These are phyloP conservation scores for Gossypium davidsonii DNA, from an alignment of 441 rosid genomes.

Conservation along the genomic window DNA sequence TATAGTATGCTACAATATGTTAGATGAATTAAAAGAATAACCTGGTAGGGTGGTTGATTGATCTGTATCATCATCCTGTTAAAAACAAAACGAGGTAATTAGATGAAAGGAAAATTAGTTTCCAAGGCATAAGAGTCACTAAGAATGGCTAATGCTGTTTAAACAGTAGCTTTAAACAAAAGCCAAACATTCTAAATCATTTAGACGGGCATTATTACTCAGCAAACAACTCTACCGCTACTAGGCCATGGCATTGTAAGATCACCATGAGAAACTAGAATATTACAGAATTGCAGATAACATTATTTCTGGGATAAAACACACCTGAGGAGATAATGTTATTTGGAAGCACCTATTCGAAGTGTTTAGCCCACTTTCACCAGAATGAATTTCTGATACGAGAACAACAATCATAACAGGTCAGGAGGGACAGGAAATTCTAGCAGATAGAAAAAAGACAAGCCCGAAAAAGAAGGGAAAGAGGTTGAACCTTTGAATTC, in stretches of 20 bases:
- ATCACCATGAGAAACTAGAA: background rate
- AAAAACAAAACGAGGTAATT: constrained; percentile 11
- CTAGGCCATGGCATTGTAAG: background rate
- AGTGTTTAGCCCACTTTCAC: constrained; percentile 87
- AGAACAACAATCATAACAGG: constrained; percentile 2
- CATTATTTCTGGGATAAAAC: background rate
- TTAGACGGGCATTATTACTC: background rate
- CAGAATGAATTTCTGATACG: constrained; percentile 70
- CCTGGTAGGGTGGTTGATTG: constrained; percentile 48
- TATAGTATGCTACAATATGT: background rate
- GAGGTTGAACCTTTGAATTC: constrained; percentile 67
- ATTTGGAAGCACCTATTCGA: constrained; percentile 77
- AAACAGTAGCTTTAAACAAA: background rate
- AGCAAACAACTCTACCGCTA: background rate
- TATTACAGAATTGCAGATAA: background rate
- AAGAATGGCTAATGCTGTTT: background rate
- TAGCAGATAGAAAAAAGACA: constrained; percentile 12
- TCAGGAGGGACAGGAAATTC: constrained; percentile 7
- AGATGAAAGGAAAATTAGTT: background rate
- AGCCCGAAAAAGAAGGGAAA: constrained; percentile 1
- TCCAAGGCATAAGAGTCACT: background rate
- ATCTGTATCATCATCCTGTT: constrained; percentile 53
- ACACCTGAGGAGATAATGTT: constrained; percentile 67
- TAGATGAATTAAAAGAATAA: constrained; percentile 20
- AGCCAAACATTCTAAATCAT: background rate